Conservation (phyloP, 2,329 filamentous ascomycete species). For the Atkinsonella hypoxylon region DNA sequence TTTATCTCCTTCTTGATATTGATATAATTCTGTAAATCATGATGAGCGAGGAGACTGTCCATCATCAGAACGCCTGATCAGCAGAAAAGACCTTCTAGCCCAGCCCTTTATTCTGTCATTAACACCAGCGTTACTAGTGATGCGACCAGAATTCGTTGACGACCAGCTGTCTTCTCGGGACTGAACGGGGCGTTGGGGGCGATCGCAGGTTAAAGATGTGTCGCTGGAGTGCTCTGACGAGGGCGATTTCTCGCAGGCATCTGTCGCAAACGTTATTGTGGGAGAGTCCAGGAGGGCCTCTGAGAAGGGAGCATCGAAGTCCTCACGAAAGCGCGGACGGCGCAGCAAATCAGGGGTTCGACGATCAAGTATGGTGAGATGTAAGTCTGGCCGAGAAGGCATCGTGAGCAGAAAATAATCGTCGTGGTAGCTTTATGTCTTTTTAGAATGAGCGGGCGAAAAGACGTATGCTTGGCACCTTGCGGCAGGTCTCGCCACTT, state of each 20-base stretch:
- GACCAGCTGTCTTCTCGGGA: constrained; percentile 15
- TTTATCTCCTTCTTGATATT: not conserved
- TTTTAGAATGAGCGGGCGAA: not conserved
- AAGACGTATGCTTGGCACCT: no score
- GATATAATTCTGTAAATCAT: not conserved
- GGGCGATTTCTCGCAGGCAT: constrained; percentile 5
- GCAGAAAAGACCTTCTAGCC: constrained; percentile 21
- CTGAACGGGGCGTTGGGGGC: constrained; percentile 1
- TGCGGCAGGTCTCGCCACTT: no score
- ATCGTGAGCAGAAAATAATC: constrained; percentile 11
- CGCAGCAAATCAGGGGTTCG: constrained; percentile 8
- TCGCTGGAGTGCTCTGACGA: constrained; percentile 2
- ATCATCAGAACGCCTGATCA: constrained; percentile 10
- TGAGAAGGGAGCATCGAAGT: constrained; percentile 27
- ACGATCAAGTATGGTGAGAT: constrained; percentile 5
- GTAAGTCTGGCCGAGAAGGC: constrained; percentile 14
- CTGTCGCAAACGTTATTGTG: constrained; percentile 16
- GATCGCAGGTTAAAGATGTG: not conserved
- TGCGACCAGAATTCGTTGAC: constrained; percentile 16
- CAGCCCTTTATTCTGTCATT: constrained; percentile 22
- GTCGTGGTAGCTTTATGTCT: not conserved
- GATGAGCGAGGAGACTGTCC: not conserved
- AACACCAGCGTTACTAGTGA: constrained; percentile 13
- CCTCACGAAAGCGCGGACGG: constrained; percentile 24
- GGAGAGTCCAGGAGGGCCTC: constrained; percentile 22